Percentiles rank a stretch among this genome's conserved stretches.
phyloP scores from a whole-genome alignment of 305 asterid genomes.

The Andrographis paniculata region DNA sequence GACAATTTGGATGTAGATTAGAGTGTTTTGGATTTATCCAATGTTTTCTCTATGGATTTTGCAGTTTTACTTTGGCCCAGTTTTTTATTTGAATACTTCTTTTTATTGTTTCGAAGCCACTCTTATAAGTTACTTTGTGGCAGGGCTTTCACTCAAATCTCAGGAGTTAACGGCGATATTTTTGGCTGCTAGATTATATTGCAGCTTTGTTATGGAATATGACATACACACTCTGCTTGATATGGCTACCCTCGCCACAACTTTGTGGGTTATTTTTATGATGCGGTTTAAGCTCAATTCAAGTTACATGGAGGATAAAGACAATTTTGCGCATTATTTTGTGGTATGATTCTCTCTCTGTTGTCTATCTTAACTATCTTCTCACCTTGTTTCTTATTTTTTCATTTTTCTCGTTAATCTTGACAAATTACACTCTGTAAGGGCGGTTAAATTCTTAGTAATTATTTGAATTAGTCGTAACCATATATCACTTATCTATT shows the following conservation, averaged over 20 bases:
- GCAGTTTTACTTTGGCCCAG: neutral
- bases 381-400: no score
- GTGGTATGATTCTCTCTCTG: slow-evolving; percentile 47
- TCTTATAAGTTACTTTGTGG: slow-evolving; percentile 17
- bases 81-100: slow-evolving; percentile 3
- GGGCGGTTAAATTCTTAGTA: no score
- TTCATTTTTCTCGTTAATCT: no score
- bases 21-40: no score
- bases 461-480: no score
- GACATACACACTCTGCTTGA: slow-evolving; percentile 92
- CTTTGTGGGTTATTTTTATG: slow-evolving; percentile 86
- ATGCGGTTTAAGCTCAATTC: slow-evolving; percentile 65
- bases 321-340: slow-evolving; percentile 56
- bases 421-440: no score
- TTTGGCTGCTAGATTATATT: slow-evolving; percentile 83
- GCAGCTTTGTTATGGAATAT: slow-evolving; percentile 95
- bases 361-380: neutral
- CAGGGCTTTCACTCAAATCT: slow-evolving; percentile 89
- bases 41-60: no score
- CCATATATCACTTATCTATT: no score
- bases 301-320: slow-evolving; percentile 87
- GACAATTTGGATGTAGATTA: no score
- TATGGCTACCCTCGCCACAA: slow-evolving; percentile 79
- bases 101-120: slow-evolving; percentile 13
- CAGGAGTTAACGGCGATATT: slow-evolving; percentile 92